Evolutionary conservation across 805 yeast genomes (phyloP).

Genomic region (Nematodospora valgi): DNA sequence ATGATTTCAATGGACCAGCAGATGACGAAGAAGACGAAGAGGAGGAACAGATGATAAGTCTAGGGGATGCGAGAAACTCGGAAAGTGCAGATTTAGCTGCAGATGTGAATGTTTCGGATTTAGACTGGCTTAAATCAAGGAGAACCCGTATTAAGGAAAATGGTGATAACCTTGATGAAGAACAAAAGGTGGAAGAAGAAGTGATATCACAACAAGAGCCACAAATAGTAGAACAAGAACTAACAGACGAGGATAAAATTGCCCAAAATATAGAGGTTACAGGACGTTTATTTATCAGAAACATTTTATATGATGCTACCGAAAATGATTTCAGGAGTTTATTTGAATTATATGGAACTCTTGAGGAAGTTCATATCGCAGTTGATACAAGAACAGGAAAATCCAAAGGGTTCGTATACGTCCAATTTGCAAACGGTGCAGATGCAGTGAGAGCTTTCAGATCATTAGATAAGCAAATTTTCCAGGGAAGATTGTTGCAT

Average conservation of each 20-base stretch:
- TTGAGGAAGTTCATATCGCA: slow-evolving; percentile 91
- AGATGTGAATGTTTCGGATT: slow-evolving; percentile 60
- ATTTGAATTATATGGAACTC: slow-evolving; percentile 63
- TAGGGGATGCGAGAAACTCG: slow-evolving; percentile 21
- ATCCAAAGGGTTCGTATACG: slow-evolving; percentile 90
- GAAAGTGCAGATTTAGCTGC: slow-evolving; percentile 26
- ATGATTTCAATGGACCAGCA: slow-evolving; percentile 36
- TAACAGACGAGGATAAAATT: slow-evolving; percentile 40
- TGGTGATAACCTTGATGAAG: slow-evolving; percentile 18
- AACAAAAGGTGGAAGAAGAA: slow-evolving; percentile 13
- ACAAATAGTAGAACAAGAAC: slow-evolving; percentile 4
- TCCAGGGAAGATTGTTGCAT: slow-evolving; percentile 91
- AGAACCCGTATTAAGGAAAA: slow-evolving; percentile 60
- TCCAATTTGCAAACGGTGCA: slow-evolving; percentile 62
- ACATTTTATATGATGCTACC: slow-evolving; percentile 72
- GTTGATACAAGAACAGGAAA: slow-evolving; percentile 84
- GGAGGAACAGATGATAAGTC: slow-evolving; percentile 49
- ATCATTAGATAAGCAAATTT: slow-evolving; percentile 78
- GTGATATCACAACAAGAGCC: slow-evolving; percentile 9
- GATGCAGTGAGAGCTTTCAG: slow-evolving; percentile 77
- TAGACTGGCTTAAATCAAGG: slow-evolving; percentile 82
- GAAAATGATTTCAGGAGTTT: slow-evolving; percentile 73
- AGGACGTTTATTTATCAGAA: slow-evolving; percentile 84
- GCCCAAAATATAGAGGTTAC: slow-evolving; percentile 57
- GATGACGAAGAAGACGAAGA: slow-evolving; percentile 31